Percentiles rank a stretch among this genome's conserved stretches.
Conservation (phyloP, 2,329 filamentous ascomycete genomes). For the Mycosphaerella sp. region DNA sequence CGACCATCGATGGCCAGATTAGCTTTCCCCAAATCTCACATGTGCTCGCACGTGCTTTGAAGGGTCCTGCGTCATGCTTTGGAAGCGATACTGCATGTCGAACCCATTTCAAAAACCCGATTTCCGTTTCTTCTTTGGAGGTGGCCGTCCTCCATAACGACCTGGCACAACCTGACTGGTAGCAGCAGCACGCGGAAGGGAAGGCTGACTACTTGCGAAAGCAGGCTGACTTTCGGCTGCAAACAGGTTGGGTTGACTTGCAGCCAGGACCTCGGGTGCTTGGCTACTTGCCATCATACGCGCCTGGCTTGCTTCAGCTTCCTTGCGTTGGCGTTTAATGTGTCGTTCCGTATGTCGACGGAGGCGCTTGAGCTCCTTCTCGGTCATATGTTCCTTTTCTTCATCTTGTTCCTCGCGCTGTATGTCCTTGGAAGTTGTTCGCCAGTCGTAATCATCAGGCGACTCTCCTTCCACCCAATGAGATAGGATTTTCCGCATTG, state of each 20-base stretch:
- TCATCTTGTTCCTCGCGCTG: constrained; percentile 24
- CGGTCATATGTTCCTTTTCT: constrained; percentile 35
- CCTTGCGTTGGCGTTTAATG: constrained; percentile 38
- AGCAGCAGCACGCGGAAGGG: constrained; percentile 8
- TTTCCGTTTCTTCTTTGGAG: constrained; percentile 40
- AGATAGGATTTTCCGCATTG: constrained; percentile 35
- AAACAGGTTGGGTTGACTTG: constrained; percentile 24
- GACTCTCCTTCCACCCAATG: constrained; percentile 40
- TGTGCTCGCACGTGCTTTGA: not conserved
- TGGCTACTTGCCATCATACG: constrained; percentile 29
- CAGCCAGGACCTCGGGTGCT: constrained; percentile 28
- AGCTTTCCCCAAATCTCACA: constrained; percentile 10
- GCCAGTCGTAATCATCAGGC: constrained; percentile 39
- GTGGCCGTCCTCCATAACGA: constrained; percentile 31
- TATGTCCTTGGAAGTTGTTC: constrained; percentile 29
- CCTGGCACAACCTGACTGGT: constrained; percentile 34
- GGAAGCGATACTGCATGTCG: not conserved
- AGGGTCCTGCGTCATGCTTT: constrained; percentile 2
- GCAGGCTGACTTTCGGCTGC: constrained; percentile 13
- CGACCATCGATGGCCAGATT: constrained; percentile 6
- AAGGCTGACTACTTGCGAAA: constrained; percentile 23
- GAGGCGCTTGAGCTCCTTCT: constrained; percentile 35
- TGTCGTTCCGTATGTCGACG: constrained; percentile 38
- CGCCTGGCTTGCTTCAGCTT: constrained; percentile 30
- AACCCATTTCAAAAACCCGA: constrained; percentile 31